phyloP scores from a whole-genome alignment of 768 basidiomycete genomes.

The Fistulinella prunicolor region DNA sequence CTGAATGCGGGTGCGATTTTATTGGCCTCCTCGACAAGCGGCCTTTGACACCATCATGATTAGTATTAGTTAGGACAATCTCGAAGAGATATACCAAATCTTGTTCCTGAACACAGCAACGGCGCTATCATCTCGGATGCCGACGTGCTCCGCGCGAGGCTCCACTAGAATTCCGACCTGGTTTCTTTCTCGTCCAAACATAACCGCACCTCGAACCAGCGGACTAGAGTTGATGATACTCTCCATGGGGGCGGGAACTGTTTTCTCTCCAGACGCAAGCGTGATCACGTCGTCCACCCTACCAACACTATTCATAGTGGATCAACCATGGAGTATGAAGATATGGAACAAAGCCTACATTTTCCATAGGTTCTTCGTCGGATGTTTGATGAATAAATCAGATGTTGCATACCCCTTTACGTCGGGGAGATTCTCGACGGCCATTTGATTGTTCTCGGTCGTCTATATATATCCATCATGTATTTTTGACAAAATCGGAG shows the following conservation, averaged over 20 bases:
- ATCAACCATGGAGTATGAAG: too few relatives aligned
- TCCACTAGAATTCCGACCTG: constrained; percentile 32
- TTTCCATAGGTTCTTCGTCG: constrained; percentile 32
- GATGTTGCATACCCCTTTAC: constrained; percentile 36
- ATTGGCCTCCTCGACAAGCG: constrained; percentile 41
- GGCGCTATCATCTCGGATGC: constrained; percentile 3
- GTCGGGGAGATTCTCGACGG: constrained; percentile 34
- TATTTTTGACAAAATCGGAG: too few relatives aligned
- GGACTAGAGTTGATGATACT: too few relatives aligned
- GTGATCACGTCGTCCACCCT: constrained; percentile 34
- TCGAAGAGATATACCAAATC: constrained; percentile 19
- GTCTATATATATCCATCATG: too few relatives aligned
- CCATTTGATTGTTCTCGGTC: too few relatives aligned
- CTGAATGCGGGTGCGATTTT: constrained; percentile 37
- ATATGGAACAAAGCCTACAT: constrained; percentile 4
- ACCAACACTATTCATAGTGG: constrained; percentile 29
- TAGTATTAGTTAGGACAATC: too few relatives aligned
- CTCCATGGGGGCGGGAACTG: too few relatives aligned
- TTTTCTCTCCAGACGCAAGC: constrained; percentile 32
- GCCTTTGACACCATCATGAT: constrained; percentile 23
- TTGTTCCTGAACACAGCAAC: constrained; percentile 14
- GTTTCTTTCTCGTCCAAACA: constrained; percentile 24
- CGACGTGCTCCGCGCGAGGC: constrained; percentile 15
- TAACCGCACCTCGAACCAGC: too few relatives aligned
- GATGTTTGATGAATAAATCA: constrained; percentile 44